Evolutionary conservation across 2,329 filamentous ascomycete species (phyloP), one percentile per base, ranked within the genome.

Genomic region (Hortaea werneckii): DNA sequence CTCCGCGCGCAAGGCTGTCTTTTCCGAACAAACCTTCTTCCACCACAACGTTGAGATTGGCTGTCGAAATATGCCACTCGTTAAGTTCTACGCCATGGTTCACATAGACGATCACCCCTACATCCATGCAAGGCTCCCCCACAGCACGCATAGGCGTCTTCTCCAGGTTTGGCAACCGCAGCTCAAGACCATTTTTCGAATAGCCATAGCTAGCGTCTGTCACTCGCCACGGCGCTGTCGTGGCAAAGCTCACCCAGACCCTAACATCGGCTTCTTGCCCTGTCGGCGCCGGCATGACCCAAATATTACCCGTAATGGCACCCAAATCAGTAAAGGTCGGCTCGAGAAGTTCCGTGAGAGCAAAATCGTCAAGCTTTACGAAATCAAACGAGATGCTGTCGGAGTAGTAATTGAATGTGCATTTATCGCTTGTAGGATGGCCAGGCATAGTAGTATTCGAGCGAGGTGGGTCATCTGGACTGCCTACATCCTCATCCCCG

Each of bases 21-120:
- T 20, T 27, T 26, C 46, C 37, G 42, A 58, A 60, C 0, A 60
- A 47, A 13, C 62, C 60, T 5, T 58, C 49, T 28, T 65, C 62
- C 7, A 67, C 53, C 5, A 63, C 54, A 53, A 70, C 61, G 20
- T 66, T 60, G 35, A 70, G 53, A 44, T 70, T 65, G 3, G 57
- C 59, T 10, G 63, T 62, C 4, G 51, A 48, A 12, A 70, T 48
- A 8, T 61, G 57, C 30, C 69, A 55, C 9, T 62, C 61, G 8
- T 65, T 54, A 1, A 70, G 44, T 3, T 49, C 49, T 3, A 60
- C 50, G 6, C 61, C 60, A 6, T 58, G 42, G n/a, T 59, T 59
- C 46, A 71, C 54, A 44, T 65, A 66, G 3, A 70, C 46, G 0
- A 58, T 57, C 8, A 68, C 52, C 9, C 58, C 63, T 29, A 70